Conservation (phyloP, 306 rosid species). For the Quercus suber region DNA sequence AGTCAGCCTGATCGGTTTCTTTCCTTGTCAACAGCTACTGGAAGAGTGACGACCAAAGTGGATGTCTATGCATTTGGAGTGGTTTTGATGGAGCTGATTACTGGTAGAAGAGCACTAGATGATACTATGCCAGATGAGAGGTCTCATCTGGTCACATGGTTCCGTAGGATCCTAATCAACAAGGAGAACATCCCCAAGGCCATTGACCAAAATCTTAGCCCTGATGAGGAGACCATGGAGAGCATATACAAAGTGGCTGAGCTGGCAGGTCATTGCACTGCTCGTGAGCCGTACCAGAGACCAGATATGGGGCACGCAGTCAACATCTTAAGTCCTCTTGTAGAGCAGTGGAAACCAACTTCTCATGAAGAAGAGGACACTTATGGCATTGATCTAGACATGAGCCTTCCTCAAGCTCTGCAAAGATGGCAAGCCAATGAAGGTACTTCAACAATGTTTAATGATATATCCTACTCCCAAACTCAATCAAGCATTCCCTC, state of each 20-base stretch:
- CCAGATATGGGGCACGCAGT: slow-evolving; percentile 86
- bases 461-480: slow-evolving; percentile 59
- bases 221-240: slow-evolving; percentile 78
- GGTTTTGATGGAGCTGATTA: slow-evolving; percentile 77
- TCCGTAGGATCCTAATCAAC: slow-evolving; percentile 57
- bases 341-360: slow-evolving; percentile 78
- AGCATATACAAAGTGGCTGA: slow-evolving; percentile 79
- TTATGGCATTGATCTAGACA: slow-evolving; percentile 59
- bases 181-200: slow-evolving; percentile 81
- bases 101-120: slow-evolving; percentile 75
- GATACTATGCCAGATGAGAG: slow-evolving; percentile 69
- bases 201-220: slow-evolving; percentile 64
- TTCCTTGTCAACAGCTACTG: slow-evolving; percentile 59
- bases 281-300: slow-evolving; percentile 78
- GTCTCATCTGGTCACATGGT: slow-evolving; percentile 86
- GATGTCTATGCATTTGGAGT: slow-evolving; percentile 91
- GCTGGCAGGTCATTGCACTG: slow-evolving; percentile 76
- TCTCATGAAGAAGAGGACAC: slow-evolving; percentile 60
- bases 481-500: slow-evolving; percentile 82
- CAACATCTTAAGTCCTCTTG: slow-evolving; percentile 70
- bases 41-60: slow-evolving; percentile 93
- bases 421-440: slow-evolving; percentile 92
- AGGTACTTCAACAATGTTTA: slow-evolving; percentile 74
- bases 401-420: slow-evolving; percentile 61
- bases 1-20: neutral